Evolutionary conservation across 1,284 basidiomycete species (phyloP).

Genomic region (Malassezia yamatoensis): DNA sequence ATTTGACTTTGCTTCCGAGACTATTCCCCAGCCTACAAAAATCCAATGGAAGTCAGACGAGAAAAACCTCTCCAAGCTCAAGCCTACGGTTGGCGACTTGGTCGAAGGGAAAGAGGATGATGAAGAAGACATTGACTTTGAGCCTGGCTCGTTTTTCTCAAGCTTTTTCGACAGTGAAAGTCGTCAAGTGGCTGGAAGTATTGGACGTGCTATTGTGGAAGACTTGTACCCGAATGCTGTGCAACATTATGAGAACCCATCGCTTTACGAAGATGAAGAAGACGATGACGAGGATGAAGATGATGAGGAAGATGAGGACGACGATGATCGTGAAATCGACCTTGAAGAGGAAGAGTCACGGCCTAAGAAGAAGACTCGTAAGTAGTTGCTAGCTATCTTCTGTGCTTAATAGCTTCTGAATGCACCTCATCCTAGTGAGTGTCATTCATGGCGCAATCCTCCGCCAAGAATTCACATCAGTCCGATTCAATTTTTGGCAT

Average conservation of each 20-base stretch:
- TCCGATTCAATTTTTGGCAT: too few relatives aligned
- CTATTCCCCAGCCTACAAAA: conserved; percentile 48
- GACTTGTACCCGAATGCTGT: conserved; percentile 41
- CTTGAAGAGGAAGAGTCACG: conserved; percentile 37
- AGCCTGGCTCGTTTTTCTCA: conserved; percentile 76
- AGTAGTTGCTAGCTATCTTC: background rate
- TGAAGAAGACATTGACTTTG: conserved; percentile 50
- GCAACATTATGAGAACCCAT: conserved; percentile 29
- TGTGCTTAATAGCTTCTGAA: too few relatives aligned
- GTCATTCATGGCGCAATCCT: background rate
- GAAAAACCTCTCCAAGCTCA: conserved; percentile 64
- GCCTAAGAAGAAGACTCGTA: conserved; percentile 37
- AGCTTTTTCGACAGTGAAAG: conserved; percentile 58
- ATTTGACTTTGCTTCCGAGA: conserved; percentile 41
- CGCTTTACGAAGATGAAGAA: conserved; percentile 21
- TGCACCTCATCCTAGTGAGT: too few relatives aligned
- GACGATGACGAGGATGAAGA: conserved; percentile 34
- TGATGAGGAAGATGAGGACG: conserved; percentile 37
- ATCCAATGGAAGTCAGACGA: conserved; percentile 72
- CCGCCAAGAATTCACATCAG: too few relatives aligned
- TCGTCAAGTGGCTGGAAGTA: conserved; percentile 31
- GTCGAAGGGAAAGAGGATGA: conserved; percentile 27
- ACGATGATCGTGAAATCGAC: conserved; percentile 39
- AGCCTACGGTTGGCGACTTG: conserved; percentile 56
- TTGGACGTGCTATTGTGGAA: conserved; percentile 38